Evolutionary conservation across 352 stramenopile genomes (phyloP).

Genomic region (Phytophthora foliorum): DNA sequence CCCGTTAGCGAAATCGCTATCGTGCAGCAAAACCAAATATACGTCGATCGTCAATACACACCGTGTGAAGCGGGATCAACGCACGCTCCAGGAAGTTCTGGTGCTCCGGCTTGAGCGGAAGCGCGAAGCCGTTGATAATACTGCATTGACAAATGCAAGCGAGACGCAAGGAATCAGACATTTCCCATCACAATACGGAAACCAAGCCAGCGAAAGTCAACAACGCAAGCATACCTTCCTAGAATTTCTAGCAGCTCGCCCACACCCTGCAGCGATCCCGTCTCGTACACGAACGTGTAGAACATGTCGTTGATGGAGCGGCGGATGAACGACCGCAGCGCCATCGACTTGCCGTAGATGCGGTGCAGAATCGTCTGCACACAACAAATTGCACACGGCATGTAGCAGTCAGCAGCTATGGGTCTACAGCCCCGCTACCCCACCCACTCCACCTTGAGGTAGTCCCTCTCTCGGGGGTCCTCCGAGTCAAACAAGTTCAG

Average conservation of each 20-base stretch:
- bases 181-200: slow-evolving; percentile 9
- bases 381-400: no score
- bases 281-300: slow-evolving; percentile 99
- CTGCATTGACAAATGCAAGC: slow-evolving; percentile 41
- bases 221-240: slow-evolving; percentile 59
- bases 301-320: slow-evolving; percentile 99
- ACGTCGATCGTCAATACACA: slow-evolving; percentile 68
- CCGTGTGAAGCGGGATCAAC: slow-evolving; percentile 98
- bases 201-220: not conserved
- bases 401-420: slow-evolving; percentile 8
- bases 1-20: no score
- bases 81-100: slow-evolving; percentile 95
- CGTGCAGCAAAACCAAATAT: no score
- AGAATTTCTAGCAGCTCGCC: slow-evolving; percentile 99
- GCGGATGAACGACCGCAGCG: slow-evolving; percentile 97
- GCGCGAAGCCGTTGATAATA: slow-evolving; percentile 99
- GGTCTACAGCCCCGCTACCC: not conserved
- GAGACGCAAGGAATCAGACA: slow-evolving; percentile 4
- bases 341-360: slow-evolving; percentile 99
- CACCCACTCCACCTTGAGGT: slow-evolving; percentile 91
- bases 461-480: slow-evolving; percentile 98
- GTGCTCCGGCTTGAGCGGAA: slow-evolving; percentile 98
- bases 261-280: slow-evolving; percentile 95
- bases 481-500: slow-evolving; percentile 91
- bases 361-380: slow-evolving; percentile 96